Percentiles rank a stretch among this genome's conserved stretches.
phyloP scores from a whole-genome alignment of 2,329 filamentous ascomycete species.

The Aspergillus sp. region DNA sequence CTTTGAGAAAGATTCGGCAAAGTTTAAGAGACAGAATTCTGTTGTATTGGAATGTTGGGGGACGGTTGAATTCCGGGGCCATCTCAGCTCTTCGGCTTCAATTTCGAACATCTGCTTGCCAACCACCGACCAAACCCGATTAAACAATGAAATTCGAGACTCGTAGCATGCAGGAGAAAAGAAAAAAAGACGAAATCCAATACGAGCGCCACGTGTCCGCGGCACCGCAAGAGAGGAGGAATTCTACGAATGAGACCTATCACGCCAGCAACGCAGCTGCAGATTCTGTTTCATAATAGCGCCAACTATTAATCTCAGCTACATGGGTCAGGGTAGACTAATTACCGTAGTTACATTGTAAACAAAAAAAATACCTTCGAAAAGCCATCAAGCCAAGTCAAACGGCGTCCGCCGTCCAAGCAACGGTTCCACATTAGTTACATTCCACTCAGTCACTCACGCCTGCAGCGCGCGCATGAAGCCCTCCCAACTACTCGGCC shows the following conservation, averaged over 20 bases:
- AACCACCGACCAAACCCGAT: no score
- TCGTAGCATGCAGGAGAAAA: no score
- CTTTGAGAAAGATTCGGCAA: no score
- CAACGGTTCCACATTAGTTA: no score
- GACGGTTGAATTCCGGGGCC: no score
- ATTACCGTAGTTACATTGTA: background rate
- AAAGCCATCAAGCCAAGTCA: background rate
- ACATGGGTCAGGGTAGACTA: no score
- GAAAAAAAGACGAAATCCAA: background rate
- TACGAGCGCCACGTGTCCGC: background rate
- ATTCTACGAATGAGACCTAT: background rate
- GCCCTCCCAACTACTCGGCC: conserved; percentile 10
- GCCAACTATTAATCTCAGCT: background rate
- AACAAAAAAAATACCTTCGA: background rate
- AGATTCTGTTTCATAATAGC: background rate
- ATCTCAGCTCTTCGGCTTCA: no score
- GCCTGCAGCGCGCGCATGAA: conserved; percentile 12
- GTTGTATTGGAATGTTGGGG: background rate
- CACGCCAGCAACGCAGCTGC: background rate
- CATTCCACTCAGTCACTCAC: background rate
- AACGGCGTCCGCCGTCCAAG: no score
- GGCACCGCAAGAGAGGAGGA: background rate
- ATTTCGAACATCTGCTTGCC: no score
- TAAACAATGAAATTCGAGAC: no score
- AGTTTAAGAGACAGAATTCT: no score